phyloP scores from a whole-genome alignment of 129 eudicot genomes.

The Daucus carota region DNA sequence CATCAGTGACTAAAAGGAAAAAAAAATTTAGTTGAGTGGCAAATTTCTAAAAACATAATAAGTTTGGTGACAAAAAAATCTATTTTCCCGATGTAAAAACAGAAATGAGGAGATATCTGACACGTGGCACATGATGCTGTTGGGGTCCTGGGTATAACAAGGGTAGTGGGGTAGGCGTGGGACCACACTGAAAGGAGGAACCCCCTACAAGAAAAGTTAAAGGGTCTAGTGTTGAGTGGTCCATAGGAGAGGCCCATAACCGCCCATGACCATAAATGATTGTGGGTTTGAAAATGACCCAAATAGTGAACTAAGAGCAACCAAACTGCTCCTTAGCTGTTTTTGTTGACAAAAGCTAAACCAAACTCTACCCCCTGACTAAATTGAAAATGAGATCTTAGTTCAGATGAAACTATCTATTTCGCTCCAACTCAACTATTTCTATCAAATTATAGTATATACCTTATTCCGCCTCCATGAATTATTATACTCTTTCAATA shows the following conservation, averaged over 20 bases:
- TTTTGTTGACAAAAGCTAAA: background rate
- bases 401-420: background rate
- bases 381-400: background rate
- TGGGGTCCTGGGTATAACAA: background rate
- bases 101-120: background rate
- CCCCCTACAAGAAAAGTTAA: background rate
- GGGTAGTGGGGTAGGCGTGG: background rate
- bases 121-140: constrained; percentile 6
- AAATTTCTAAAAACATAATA: no score
- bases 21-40: no score
- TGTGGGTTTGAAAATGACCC: constrained; percentile 12
- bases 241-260: constrained; percentile 9
- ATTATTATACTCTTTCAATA: no score
- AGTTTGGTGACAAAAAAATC: no score
- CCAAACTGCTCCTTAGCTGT: background rate
- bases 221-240: background rate
- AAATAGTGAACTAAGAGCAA: background rate
- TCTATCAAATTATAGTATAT: background rate
- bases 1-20: no score
- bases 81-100: background rate
- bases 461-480: no score
- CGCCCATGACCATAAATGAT: constrained; percentile 1
- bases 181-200: background rate
- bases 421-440: background rate
- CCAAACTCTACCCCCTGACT: background rate